phyloP scores from a whole-genome alignment of 2,329 filamentous ascomycete species.

The Talaromyces sp. region DNA sequence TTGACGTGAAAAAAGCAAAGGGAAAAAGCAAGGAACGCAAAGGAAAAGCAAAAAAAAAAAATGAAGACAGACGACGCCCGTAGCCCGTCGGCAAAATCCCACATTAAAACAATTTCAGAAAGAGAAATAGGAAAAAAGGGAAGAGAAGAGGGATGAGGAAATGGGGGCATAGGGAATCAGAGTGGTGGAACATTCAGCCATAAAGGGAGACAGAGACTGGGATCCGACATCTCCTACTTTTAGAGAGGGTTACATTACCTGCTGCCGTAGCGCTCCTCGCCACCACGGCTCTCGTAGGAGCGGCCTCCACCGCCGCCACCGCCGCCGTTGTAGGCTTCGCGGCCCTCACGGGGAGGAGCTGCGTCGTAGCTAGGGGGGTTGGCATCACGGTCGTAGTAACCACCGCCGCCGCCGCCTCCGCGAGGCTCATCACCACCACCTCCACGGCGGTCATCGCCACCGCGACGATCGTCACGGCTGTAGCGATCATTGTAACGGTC shows the following conservation, averaged over 20 bases:
- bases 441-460: constrained; percentile 44
- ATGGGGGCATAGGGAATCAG: constrained; percentile 14
- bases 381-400: constrained; percentile 59
- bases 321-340: constrained; percentile 44
- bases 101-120: constrained; percentile 41
- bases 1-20: constrained; percentile 35
- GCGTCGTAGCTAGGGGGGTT: constrained; percentile 52
- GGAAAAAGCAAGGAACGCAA: neutral
- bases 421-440: constrained; percentile 43
- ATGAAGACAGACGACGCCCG: constrained; percentile 36
- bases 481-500: constrained; percentile 53
- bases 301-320: constrained; percentile 34
- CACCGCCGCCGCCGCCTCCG: constrained; percentile 22
- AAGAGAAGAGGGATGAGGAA: constrained; percentile 17
- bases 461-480: constrained; percentile 47
- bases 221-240: constrained; percentile 21
- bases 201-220: constrained; percentile 18
- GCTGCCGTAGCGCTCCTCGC: constrained; percentile 44
- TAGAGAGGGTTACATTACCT: constrained; percentile 39
- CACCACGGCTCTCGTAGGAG: constrained; percentile 40
- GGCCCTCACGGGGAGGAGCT: constrained; percentile 39
- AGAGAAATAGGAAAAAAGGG: constrained; percentile 32
- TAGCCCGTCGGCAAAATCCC: constrained; percentile 40
- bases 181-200: constrained; percentile 22
- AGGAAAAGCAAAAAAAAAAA: constrained; percentile 28